Conservation (phyloP, 106 monocot genomes). For the Allium fistulosum region DNA sequence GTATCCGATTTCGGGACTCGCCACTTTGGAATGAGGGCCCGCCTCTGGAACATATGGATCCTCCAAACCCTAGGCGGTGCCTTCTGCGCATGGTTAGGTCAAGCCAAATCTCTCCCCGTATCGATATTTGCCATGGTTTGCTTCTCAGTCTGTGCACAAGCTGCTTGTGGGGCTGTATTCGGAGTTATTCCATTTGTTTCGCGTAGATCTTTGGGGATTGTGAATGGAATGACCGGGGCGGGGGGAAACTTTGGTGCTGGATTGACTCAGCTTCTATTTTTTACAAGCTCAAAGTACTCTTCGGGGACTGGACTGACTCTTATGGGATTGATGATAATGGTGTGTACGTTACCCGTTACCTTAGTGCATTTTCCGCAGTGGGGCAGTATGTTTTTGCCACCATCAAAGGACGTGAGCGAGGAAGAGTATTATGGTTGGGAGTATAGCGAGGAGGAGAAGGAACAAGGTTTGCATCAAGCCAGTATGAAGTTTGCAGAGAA, state of each 20-base stretch:
- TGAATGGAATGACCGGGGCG: background rate
- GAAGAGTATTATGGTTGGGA: background rate
- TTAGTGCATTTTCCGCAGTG: constrained; percentile 5
- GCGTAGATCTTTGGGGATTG: background rate
- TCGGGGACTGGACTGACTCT: constrained; percentile 1
- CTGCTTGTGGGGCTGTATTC: constrained; percentile 3
- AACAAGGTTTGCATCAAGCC: background rate
- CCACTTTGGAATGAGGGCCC: constrained; percentile 3
- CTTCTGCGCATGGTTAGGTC: constrained; percentile 1
- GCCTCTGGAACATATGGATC: constrained; percentile 3
- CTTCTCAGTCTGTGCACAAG: constrained; percentile 3
- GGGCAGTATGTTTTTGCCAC: constrained; percentile 5
- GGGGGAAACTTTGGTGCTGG: constrained; percentile 5
- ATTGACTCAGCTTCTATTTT: background rate
- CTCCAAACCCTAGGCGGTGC: constrained; percentile 4
- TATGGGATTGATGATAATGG: constrained; percentile 4
- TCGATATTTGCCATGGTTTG: constrained; percentile 6
- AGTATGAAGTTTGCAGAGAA: constrained; percentile 7
- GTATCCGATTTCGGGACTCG: constrained; percentile 3
- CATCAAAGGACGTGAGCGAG: background rate
- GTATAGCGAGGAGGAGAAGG: constrained; percentile 5
- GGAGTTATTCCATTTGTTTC: constrained; percentile 4
- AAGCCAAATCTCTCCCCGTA: background rate
- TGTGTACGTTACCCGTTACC: background rate
- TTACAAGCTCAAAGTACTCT: background rate